Evolutionary conservation across 129 eudicot species (phyloP).

Genomic region (Lonicera japonica): DNA sequence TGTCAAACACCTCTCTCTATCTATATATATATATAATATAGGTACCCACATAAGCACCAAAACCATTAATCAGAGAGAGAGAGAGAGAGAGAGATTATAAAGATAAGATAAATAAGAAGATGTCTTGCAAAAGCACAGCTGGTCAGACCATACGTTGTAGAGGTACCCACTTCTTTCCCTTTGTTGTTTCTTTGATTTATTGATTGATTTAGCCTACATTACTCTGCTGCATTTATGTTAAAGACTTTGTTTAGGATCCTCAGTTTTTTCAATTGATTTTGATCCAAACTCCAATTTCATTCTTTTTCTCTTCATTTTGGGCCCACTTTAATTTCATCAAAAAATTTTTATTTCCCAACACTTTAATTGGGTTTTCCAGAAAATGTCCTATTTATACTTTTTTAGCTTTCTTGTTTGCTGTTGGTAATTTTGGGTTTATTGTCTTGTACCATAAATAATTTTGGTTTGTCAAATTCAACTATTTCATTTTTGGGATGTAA

Average conservation of each 20-base stretch:
- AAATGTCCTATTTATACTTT: no score
- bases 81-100: neutral
- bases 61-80: neutral
- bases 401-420: no score
- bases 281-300: neutral
- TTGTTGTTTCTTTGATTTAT: no score
- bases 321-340: neutral
- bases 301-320: neutral
- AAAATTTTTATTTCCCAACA: no score
- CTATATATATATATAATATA: neutral
- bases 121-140: neutral
- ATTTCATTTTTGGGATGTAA: no score
- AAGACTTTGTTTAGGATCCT: neutral
- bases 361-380: no score
- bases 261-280: no score
- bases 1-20: no score
- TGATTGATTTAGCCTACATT: neutral
- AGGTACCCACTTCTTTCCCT: neutral
- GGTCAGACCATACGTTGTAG: slow-evolving; percentile 6
- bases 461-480: no score
- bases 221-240: neutral
- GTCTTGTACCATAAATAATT: no score
- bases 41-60: neutral
- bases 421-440: no score
- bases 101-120: neutral